phyloP scores from a whole-genome alignment of 768 basidiomycete genomes.

The Fibroporia radiculosa region DNA sequence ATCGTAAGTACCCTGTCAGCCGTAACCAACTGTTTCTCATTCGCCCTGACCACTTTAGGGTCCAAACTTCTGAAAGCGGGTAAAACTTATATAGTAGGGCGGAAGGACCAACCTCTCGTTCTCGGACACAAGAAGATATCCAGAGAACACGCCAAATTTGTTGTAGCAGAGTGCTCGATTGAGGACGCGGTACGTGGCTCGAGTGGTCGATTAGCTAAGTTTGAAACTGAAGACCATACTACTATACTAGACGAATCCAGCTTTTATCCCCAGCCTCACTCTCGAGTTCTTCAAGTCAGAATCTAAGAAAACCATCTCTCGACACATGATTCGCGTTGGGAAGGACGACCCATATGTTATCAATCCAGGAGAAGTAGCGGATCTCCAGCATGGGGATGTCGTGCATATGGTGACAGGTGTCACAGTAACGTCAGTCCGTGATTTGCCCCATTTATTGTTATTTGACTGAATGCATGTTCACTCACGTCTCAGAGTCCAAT shows the following conservation, averaged over 20 bases:
- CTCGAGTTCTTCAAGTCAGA: constrained; percentile 27
- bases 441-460: not conserved
- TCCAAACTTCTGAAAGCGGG: constrained; percentile 59
- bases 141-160: constrained; percentile 48
- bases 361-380: constrained; percentile 29
- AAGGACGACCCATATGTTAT: constrained; percentile 26
- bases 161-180: constrained; percentile 41
- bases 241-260: constrained; percentile 39
- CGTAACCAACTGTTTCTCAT: not conserved
- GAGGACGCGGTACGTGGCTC: constrained; percentile 47
- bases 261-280: constrained; percentile 31
- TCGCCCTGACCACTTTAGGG: constrained; percentile 20
- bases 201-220: not conserved
- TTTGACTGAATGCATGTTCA: not conserved
- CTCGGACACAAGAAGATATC: constrained; percentile 62
- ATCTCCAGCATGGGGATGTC: constrained; percentile 48
- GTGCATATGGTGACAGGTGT: constrained; percentile 38
- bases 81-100: constrained; percentile 44
- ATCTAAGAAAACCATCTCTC: constrained; percentile 29
- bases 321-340: constrained; percentile 32
- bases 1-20: constrained; percentile 2
- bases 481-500: constrained; percentile 18
- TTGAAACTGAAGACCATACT: not conserved
- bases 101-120: constrained; percentile 42
- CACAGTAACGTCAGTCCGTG: constrained; percentile 35